A percentile compares a stretch with the other conserved stretches of the same genome.
Conservation (phyloP, 73 alveolate genomes). For the Effrenium voratum region DNA sequence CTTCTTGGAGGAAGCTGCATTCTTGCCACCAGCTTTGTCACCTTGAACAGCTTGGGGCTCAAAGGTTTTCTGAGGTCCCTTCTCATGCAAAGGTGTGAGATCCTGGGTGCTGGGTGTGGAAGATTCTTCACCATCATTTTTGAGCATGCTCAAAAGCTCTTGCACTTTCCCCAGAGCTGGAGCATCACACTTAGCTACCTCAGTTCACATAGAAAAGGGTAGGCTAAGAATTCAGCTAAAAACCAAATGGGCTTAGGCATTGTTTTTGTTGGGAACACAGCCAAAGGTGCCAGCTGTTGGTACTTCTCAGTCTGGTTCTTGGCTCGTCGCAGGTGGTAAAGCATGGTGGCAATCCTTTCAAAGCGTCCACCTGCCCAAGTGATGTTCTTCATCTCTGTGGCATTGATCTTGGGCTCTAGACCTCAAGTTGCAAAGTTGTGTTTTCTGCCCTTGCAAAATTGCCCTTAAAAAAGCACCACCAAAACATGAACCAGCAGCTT, state of each 20-base stretch:
- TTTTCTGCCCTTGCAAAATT: too few relatives aligned
- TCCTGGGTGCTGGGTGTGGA: background rate
- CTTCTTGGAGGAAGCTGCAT: background rate
- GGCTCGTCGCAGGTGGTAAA: background rate
- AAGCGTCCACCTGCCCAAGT: background rate
- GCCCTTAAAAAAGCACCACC: too few relatives aligned
- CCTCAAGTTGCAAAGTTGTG: too few relatives aligned
- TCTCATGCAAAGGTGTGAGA: background rate
- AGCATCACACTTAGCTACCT: background rate
- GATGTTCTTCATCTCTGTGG: background rate
- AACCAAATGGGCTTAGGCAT: too few relatives aligned
- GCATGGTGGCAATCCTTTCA: constrained; percentile 8
- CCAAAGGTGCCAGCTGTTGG: background rate
- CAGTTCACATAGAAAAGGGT: too few relatives aligned
- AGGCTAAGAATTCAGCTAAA: too few relatives aligned
- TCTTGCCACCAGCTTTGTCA: background rate
- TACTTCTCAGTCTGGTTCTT: background rate
- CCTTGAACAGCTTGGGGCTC: background rate
- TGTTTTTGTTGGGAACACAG: too few relatives aligned
- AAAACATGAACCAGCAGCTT: too few relatives aligned
- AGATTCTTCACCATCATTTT: background rate
- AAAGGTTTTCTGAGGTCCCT: background rate
- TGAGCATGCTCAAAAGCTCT: background rate
- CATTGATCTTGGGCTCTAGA: background rate
- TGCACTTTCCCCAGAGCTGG: background rate